A percentile compares a stretch with the other conserved stretches of the same genome.
Conservation (phyloP, 2,329 filamentous ascomycete species). For the Monilinia polystroma region DNA sequence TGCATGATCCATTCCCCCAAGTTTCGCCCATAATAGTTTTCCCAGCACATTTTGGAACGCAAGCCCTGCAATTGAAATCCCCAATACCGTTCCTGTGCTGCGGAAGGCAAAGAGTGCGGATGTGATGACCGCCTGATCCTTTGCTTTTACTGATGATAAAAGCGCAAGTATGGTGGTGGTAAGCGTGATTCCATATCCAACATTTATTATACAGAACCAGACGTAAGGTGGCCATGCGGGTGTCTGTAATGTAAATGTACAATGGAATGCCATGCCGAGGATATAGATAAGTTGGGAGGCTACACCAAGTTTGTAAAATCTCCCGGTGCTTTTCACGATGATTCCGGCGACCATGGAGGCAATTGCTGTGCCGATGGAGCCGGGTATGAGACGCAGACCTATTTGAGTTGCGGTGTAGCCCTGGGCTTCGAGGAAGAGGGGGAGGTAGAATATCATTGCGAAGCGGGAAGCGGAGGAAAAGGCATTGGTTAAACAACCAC, state of each 20-base stretch:
- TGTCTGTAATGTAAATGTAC: slow-evolving; percentile 54
- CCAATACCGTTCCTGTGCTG: slow-evolving; percentile 66
- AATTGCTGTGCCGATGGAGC: slow-evolving; percentile 58
- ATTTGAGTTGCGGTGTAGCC: slow-evolving; percentile 60
- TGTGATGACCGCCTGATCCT: slow-evolving; percentile 71
- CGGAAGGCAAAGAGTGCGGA: slow-evolving; percentile 78
- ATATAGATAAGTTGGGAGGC: slow-evolving; percentile 42
- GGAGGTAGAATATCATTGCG: slow-evolving; percentile 66
- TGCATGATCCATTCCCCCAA: slow-evolving; percentile 18
- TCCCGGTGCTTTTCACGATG: slow-evolving; percentile 66
- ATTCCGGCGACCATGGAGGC: slow-evolving; percentile 62
- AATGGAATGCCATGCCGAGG: slow-evolving; percentile 53
- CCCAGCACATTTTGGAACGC: slow-evolving; percentile 27
- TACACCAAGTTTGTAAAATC: slow-evolving; percentile 67
- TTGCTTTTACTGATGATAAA: slow-evolving; percentile 62
- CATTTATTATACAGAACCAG: slow-evolving; percentile 51
- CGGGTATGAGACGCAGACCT: slow-evolving; percentile 64
- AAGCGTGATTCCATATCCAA: slow-evolving; percentile 60
- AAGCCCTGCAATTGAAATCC: slow-evolving; percentile 47
- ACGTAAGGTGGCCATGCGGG: slow-evolving; percentile 51
- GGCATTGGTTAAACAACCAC: slow-evolving; percentile 69
- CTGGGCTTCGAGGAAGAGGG: slow-evolving; percentile 71
- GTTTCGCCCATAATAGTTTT: slow-evolving; percentile 23
- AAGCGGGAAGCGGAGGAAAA: slow-evolving; percentile 60
- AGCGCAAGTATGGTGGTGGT: slow-evolving; percentile 69